Conservation (phyloP, 2,329 filamentous ascomycete species). For the Orbilia blumenaviensis region DNA sequence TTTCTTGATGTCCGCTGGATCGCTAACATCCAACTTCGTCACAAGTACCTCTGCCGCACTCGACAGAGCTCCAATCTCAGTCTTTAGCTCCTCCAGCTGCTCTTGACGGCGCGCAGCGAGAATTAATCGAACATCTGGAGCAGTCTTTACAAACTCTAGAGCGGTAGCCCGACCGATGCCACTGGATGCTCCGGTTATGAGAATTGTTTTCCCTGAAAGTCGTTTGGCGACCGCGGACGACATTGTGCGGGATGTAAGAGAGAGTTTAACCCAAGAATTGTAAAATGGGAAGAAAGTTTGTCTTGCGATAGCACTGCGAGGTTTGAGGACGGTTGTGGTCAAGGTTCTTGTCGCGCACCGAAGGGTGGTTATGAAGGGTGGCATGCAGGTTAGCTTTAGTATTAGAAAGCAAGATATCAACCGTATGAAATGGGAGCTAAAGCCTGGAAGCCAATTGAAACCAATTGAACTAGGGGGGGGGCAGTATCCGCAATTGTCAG, state of each 20-base stretch:
- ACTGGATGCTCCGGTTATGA: slow-evolving; percentile 91
- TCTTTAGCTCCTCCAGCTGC: slow-evolving; percentile 76
- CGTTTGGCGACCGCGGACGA: slow-evolving; percentile 76
- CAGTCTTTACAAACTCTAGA: slow-evolving; percentile 90
- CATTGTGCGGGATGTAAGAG: slow-evolving; percentile 26
- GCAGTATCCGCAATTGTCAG: slow-evolving; percentile 1
- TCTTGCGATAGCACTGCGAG: neutral
- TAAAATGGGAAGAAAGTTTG: neutral
- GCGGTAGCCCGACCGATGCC: slow-evolving; percentile 86
- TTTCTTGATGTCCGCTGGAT: slow-evolving; percentile 74
- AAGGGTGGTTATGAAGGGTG: slow-evolving; percentile 28
- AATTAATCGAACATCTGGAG: slow-evolving; percentile 82
- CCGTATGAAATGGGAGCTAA: neutral
- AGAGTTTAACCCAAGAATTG: neutral
- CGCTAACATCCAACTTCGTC: slow-evolving; percentile 86
- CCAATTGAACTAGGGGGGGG: neutral
- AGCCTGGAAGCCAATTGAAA: neutral
- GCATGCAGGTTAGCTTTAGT: slow-evolving; percentile 29
- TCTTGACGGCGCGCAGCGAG: slow-evolving; percentile 89
- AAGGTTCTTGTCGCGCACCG: slow-evolving; percentile 32
- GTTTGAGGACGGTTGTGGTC: neutral
- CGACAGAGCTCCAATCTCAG: slow-evolving; percentile 78
- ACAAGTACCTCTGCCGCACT: slow-evolving; percentile 82
- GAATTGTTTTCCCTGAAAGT: slow-evolving; percentile 88
- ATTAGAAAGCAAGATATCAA: neutral